These are phyloP conservation scores for Russula brevipes DNA, from an alignment of 768 basidiomycete genomes.

Conservation along the genomic window DNA sequence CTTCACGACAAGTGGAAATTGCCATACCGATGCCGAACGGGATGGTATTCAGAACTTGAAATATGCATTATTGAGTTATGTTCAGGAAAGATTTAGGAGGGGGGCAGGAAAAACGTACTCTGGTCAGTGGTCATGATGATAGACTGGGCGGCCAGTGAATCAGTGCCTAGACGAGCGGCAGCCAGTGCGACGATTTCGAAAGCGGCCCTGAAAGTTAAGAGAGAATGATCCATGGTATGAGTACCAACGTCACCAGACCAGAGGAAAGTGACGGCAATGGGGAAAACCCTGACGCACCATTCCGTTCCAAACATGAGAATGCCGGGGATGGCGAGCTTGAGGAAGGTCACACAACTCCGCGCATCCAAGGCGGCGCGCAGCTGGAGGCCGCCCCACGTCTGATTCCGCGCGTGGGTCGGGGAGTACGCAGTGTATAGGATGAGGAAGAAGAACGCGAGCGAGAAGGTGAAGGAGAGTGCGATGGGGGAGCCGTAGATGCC, in stretches of 20 bases:
- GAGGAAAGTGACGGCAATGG: not conserved
- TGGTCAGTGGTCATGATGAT: conserved; percentile 80
- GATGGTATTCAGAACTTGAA: conserved; percentile 60
- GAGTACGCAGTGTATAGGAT: conserved; percentile 47
- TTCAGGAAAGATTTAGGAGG: not conserved
- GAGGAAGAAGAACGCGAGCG: conserved; percentile 58
- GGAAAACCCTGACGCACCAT: conserved; percentile 44
- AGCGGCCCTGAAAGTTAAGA: conserved; percentile 53
- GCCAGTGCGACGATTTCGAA: conserved; percentile 80
- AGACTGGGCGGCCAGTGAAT: conserved; percentile 68
- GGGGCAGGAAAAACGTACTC: conserved; percentile 37
- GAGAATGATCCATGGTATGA: too few relatives aligned
- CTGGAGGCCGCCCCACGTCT: conserved; percentile 60
- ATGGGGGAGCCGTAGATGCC: conserved; percentile 63
- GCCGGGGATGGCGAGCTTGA: conserved; percentile 67
- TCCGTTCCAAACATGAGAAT: conserved; percentile 78
- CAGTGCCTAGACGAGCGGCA: conserved; percentile 62
- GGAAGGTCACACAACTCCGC: conserved; percentile 50
- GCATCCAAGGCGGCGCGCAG: conserved; percentile 41
- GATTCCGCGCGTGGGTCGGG: conserved; percentile 48
- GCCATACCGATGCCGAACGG: conserved; percentile 62
- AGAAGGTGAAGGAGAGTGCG: conserved; percentile 64
- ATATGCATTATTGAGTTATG: not conserved
- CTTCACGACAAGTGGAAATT: not conserved
- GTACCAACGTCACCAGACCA: not conserved